Percentiles rank a stretch among this genome's conserved stretches.
Conservation (phyloP, 148 eudicot species). For the Rhododendron molle region DNA sequence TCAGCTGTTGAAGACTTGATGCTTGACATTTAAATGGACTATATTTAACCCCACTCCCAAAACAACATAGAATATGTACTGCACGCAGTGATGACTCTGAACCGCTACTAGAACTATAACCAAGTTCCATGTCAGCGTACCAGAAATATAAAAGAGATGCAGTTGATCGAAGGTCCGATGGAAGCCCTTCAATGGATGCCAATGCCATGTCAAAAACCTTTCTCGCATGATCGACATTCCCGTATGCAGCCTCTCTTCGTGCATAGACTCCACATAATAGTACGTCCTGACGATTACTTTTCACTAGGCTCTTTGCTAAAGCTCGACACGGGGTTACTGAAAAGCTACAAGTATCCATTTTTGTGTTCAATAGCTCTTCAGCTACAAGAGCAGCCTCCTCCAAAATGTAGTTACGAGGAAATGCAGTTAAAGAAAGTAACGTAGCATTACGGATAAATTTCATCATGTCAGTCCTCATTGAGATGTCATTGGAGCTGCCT, state of each 20-base stretch:
- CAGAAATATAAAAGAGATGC: slow-evolving; percentile 69
- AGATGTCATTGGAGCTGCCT: slow-evolving; percentile 31
- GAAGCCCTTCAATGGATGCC: slow-evolving; percentile 58
- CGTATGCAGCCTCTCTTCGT: slow-evolving; percentile 75
- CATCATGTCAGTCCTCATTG: slow-evolving; percentile 58
- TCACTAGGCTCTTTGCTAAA: slow-evolving; percentile 78
- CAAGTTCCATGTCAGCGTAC: slow-evolving; percentile 80
- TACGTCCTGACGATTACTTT: slow-evolving; percentile 90
- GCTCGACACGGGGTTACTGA: slow-evolving; percentile 72
- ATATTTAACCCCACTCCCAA: slow-evolving; percentile 74
- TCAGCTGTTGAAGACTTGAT: slow-evolving; percentile 62
- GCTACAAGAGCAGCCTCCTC: slow-evolving; percentile 79
- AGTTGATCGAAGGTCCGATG: slow-evolving; percentile 40
- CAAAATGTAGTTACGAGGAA: slow-evolving; percentile 68
- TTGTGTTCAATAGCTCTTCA: slow-evolving; percentile 62
- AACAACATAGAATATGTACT: slow-evolving; percentile 69
- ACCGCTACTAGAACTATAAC: slow-evolving; percentile 25
- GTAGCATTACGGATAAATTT: slow-evolving; percentile 75
- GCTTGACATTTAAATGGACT: slow-evolving; percentile 65
- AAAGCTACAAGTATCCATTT: slow-evolving; percentile 30
- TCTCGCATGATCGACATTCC: slow-evolving; percentile 79
- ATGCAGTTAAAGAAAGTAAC: slow-evolving; percentile 55
- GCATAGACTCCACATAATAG: slow-evolving; percentile 93
- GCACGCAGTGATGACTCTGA: slow-evolving; percentile 64
- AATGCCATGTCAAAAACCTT: slow-evolving; percentile 97